Conservation (phyloP, 2,329 filamentous ascomycete genomes). For the Thielaviopsis cerberus region DNA sequence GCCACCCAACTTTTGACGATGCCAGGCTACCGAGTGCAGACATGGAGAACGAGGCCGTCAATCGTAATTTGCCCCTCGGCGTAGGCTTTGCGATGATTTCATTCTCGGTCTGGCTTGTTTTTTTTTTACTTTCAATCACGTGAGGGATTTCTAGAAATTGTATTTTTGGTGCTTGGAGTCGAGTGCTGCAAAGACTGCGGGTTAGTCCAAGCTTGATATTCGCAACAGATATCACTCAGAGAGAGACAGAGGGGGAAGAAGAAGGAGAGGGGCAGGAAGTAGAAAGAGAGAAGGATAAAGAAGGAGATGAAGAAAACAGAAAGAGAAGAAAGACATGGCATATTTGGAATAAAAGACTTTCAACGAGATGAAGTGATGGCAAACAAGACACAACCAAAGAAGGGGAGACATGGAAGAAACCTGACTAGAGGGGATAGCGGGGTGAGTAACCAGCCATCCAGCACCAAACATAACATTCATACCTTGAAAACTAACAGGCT, state of each 20-base stretch:
- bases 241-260: background rate
- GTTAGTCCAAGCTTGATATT: background rate
- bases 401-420: background rate
- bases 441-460: background rate
- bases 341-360: background rate
- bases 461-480: too few species aligned
- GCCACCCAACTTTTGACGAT: too few species aligned
- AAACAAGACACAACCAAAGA: background rate
- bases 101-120: background rate
- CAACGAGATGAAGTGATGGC: background rate
- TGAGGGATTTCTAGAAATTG: background rate
- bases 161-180: background rate
- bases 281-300: background rate
- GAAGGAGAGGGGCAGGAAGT: background rate
- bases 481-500: too few species aligned
- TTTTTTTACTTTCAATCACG: background rate
- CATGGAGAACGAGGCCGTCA: background rate
- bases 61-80: background rate
- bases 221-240: background rate
- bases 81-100: background rate
- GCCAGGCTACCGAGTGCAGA: too few species aligned
- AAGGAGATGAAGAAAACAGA: background rate
- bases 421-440: background rate
- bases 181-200: background rate
- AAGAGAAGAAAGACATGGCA: background rate